Evolutionary conservation across 805 yeast genomes (phyloP).

Genomic region (Pichia pseudocactophila): DNA sequence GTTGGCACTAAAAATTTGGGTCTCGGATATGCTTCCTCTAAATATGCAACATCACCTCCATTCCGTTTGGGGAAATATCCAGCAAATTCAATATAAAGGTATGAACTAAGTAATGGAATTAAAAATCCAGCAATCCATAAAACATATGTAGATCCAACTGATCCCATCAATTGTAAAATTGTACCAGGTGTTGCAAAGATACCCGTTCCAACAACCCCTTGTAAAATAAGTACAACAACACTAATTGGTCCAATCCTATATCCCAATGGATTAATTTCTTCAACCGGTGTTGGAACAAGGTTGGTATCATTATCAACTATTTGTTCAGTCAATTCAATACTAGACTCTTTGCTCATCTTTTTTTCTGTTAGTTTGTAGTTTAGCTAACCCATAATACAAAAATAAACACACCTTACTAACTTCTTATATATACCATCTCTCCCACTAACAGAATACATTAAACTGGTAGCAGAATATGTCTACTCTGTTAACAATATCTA

Average conservation of each 20-base stretch:
- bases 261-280: constrained; percentile 25
- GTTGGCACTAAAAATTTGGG: constrained; percentile 63
- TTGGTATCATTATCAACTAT: too few relatives aligned
- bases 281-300: constrained; percentile 29
- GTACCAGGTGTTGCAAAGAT: constrained; percentile 64
- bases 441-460: too few relatives aligned
- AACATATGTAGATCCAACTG: constrained; percentile 35
- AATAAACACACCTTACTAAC: too few relatives aligned
- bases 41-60: constrained; percentile 80
- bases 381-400: too few relatives aligned
- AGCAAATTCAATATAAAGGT: constrained; percentile 34
- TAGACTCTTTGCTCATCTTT: too few relatives aligned
- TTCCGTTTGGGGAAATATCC: constrained; percentile 45
- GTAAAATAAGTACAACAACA: constrained; percentile 57
- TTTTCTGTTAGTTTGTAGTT: too few relatives aligned
- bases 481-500: too few relatives aligned
- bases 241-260: constrained; percentile 29
- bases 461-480: too few relatives aligned
- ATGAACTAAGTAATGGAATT: constrained; percentile 30
- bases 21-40: constrained; percentile 59
- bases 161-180: constrained; percentile 38
- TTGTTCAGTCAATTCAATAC: too few relatives aligned
- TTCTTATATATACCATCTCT: too few relatives aligned
- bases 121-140: constrained; percentile 36
- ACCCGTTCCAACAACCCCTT: constrained; percentile 71